These are phyloP conservation scores for Cryptococcus sp. DNA, from an alignment of 1,284 basidiomycete species.

Conservation along the genomic window DNA sequence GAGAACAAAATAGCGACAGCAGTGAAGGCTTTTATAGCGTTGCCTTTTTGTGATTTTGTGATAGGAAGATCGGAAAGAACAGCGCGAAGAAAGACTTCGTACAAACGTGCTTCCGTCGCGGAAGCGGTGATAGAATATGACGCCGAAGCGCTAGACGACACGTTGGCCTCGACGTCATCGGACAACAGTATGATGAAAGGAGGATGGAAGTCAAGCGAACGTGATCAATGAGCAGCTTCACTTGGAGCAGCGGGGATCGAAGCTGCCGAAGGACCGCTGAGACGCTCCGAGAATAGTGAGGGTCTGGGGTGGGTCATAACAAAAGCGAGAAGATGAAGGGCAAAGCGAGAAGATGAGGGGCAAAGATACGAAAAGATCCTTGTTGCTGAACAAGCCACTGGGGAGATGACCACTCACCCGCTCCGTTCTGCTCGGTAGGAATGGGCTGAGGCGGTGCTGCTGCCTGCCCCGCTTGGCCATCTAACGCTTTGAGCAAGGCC, in stretches of 20 bases:
- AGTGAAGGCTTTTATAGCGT: too few species aligned
- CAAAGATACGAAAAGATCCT: neutral
- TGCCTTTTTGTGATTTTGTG: too few species aligned
- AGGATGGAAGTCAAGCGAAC: neutral
- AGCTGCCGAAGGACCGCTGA: too few species aligned
- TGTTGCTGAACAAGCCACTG: too few species aligned
- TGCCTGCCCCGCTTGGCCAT: neutral
- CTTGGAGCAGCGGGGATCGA: too few species aligned
- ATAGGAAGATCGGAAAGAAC: neutral
- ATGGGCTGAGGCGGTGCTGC: too few species aligned
- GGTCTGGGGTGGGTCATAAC: neutral
- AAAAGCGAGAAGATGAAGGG: neutral
- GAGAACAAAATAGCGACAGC: neutral
- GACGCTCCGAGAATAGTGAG: too few species aligned
- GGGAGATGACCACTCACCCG: too few species aligned
- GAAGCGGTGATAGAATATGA: neutral
- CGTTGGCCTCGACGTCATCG: neutral
- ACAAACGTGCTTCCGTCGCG: too few species aligned
- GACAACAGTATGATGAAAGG: neutral
- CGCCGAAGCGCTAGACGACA: neutral
- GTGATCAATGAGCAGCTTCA: too few species aligned
- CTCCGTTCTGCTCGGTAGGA: too few species aligned
- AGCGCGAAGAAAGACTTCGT: too few species aligned
- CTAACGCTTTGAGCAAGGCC: neutral
- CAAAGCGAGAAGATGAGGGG: neutral